Conservation (phyloP, 495 filamentous ascomycete species). For the Daldinia caldariorum region DNA sequence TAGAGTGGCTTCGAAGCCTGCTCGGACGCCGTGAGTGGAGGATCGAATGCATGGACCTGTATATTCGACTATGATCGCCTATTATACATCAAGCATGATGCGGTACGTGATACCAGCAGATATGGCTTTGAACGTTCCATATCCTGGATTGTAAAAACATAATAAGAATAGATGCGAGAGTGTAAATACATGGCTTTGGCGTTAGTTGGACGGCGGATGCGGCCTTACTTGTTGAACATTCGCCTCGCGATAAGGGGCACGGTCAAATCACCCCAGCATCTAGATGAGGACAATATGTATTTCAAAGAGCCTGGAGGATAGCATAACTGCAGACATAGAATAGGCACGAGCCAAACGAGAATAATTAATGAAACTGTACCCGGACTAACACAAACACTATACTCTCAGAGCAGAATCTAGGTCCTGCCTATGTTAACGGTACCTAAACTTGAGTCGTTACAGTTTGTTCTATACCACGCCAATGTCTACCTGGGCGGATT, state of each 20-base stretch:
- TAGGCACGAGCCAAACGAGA: not conserved
- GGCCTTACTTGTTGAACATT: slow-evolving; percentile 19
- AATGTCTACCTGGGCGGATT: too few relatives aligned
- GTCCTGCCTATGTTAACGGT: not conserved
- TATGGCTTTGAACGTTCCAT: not conserved
- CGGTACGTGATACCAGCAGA: not conserved
- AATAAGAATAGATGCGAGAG: slow-evolving; percentile 16
- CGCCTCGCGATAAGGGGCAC: not conserved
- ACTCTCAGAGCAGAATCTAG: not conserved
- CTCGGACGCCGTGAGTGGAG: slow-evolving; percentile 82
- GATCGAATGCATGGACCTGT: slow-evolving; percentile 83
- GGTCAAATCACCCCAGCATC: not conserved
- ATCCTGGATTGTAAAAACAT: slow-evolving; percentile 19
- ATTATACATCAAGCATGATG: not conserved
- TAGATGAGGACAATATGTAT: not conserved
- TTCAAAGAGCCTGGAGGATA: not conserved
- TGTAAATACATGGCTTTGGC: slow-evolving; percentile 45
- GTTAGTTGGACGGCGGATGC: slow-evolving; percentile 36
- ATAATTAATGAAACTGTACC: not conserved
- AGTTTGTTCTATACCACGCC: too few relatives aligned
- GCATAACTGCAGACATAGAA: not conserved
- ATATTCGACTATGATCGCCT: slow-evolving; percentile 68
- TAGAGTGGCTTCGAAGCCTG: slow-evolving; percentile 83
- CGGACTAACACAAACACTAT: not conserved
- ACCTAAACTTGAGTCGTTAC: too few relatives aligned